phyloP scores from a whole-genome alignment of 2,329 filamentous ascomycete species.

The Verticillium albo-atrum region DNA sequence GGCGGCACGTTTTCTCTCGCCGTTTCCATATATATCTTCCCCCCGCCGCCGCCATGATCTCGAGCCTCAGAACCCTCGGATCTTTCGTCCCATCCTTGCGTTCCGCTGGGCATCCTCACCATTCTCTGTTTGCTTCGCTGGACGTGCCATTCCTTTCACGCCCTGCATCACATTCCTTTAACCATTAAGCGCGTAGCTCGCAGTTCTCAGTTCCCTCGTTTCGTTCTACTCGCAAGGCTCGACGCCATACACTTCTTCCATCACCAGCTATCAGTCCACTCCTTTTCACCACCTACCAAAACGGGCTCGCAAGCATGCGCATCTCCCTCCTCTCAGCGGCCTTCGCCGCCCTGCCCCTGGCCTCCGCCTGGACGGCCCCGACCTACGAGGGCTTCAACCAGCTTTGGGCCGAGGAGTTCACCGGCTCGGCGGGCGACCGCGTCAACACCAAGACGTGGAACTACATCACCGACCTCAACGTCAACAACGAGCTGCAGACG shows the following conservation, averaged over 20 bases:
- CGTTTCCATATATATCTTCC: neutral
- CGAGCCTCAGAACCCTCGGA: neutral
- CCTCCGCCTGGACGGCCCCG: slow-evolving; percentile 31
- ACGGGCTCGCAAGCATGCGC: neutral
- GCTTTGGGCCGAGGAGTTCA: slow-evolving; percentile 40
- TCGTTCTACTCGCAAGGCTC: neutral
- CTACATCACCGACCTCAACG: slow-evolving; percentile 37
- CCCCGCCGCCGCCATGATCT: neutral
- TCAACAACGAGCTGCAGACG: slow-evolving; percentile 44
- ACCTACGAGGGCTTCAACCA: slow-evolving; percentile 31
- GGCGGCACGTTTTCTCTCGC: neutral
- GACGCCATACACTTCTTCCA: neutral
- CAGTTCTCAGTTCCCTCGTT: neutral
- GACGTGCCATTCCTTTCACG: neutral
- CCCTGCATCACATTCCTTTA: neutral
- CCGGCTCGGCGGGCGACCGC: slow-evolving; percentile 25
- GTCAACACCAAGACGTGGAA: slow-evolving; percentile 36
- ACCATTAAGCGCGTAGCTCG: neutral
- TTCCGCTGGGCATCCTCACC: neutral
- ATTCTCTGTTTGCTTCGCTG: neutral
- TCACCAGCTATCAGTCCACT: neutral
- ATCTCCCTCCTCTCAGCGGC: neutral
- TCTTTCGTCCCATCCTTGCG: neutral
- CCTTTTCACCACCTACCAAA: neutral
- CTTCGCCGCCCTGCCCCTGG: slow-evolving; percentile 20